Evolutionary conservation across 306 rosid species (phyloP).

Genomic region (Lathyrus sativus): DNA sequence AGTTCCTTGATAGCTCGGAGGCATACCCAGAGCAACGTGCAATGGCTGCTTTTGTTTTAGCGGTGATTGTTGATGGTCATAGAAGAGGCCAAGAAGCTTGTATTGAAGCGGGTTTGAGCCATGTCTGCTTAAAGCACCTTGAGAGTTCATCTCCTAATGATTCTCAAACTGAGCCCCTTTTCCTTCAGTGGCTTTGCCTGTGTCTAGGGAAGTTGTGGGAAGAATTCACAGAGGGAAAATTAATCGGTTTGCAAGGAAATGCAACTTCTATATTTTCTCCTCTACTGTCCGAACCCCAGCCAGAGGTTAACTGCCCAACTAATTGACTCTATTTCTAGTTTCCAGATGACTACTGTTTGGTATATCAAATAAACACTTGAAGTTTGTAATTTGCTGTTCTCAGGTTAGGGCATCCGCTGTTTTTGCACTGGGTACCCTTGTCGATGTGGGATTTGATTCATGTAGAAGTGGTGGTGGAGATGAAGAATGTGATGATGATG

Average conservation of each 20-base stretch:
- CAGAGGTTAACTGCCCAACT: slow-evolving; percentile 66
- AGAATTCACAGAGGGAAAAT: slow-evolving; percentile 80
- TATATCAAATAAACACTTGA: slow-evolving; percentile 16
- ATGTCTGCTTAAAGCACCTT: slow-evolving; percentile 89
- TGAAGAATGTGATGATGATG: slow-evolving; percentile 88
- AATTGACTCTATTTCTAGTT: slow-evolving; percentile 24
- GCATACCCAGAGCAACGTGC: slow-evolving; percentile 95
- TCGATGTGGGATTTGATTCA: slow-evolving; percentile 76
- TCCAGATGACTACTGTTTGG: slow-evolving; percentile 1
- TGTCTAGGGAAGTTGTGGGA: slow-evolving; percentile 98
- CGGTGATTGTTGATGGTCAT: slow-evolving; percentile 95
- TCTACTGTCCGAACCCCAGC: slow-evolving; percentile 80
- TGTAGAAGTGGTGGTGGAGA: slow-evolving; percentile 76
- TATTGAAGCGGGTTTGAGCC: slow-evolving; percentile 73
- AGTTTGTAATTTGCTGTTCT: slow-evolving; percentile 38
- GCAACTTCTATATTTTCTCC: slow-evolving; percentile 75
- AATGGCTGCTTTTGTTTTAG: slow-evolving; percentile 98
- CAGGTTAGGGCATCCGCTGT: slow-evolving; percentile 99
- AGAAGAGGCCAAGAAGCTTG: slow-evolving; percentile 97
- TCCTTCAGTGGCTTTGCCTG: slow-evolving; percentile 99
- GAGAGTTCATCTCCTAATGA: slow-evolving; percentile 84
- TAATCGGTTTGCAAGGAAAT: slow-evolving; percentile 76
- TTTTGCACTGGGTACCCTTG: slow-evolving; percentile 91
- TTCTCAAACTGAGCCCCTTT: slow-evolving; percentile 80
- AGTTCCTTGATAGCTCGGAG: slow-evolving; percentile 94